Percentiles rank a stretch among this genome's conserved stretches.
Evolutionary conservation across 805 yeast species (phyloP).

Genomic region (Brettanomyces bruxellensis): DNA sequence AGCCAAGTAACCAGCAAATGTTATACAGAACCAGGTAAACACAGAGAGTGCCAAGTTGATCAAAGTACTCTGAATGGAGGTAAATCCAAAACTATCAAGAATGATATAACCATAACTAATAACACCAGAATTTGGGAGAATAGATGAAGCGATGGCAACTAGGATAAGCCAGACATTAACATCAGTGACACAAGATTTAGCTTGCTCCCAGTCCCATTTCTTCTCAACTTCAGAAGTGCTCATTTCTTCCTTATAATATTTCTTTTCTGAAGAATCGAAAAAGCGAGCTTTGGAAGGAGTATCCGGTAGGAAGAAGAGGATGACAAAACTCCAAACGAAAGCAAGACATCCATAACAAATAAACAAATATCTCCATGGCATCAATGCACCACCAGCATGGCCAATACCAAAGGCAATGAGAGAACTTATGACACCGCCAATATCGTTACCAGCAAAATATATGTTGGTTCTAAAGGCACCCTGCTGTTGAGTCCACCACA

Average conservation of each 20-base stretch:
- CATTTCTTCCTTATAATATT: slow-evolving; percentile 44
- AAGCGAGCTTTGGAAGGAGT: slow-evolving; percentile 39
- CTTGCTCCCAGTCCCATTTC: slow-evolving; percentile 45
- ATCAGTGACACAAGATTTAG: slow-evolving; percentile 42
- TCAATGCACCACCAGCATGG: slow-evolving; percentile 30
- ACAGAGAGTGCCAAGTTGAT: slow-evolving; percentile 32
- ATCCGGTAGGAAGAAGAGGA: slow-evolving; percentile 30
- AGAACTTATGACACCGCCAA: slow-evolving; percentile 40
- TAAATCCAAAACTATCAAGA: slow-evolving; percentile 26
- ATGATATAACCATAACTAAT: slow-evolving; percentile 38
- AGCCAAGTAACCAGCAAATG: slow-evolving; percentile 18
- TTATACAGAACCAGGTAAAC: slow-evolving; percentile 23
- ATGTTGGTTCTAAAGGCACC: slow-evolving; percentile 29
- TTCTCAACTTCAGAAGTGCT: slow-evolving; percentile 45
- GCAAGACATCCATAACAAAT: slow-evolving; percentile 54
- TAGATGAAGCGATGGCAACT: slow-evolving; percentile 32
- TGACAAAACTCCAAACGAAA: slow-evolving; percentile 24
- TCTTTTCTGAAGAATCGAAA: slow-evolving; percentile 21
- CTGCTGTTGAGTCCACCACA: slow-evolving; percentile 45
- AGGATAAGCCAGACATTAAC: slow-evolving; percentile 40
- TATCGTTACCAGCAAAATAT: slow-evolving; percentile 38
- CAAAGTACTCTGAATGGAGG: slow-evolving; percentile 22
- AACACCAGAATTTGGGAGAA: slow-evolving; percentile 37
- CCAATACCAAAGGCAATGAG: slow-evolving; percentile 46
- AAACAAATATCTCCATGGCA: slow-evolving; percentile 55